phyloP scores from a whole-genome alignment of 228 moss, liverwort and hornwort species.

The Sphagnum fallax region DNA sequence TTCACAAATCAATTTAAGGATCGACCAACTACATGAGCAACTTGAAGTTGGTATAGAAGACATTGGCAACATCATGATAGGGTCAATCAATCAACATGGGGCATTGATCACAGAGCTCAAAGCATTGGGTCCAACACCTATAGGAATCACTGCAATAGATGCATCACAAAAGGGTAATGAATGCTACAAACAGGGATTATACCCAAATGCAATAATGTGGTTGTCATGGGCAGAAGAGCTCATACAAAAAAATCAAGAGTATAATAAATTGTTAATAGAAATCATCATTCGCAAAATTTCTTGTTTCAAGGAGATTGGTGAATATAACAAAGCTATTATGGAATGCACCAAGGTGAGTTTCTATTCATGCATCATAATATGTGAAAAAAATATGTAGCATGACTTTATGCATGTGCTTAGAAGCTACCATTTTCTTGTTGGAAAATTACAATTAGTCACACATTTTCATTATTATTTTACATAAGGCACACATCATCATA shows the following conservation, averaged over 20 bases:
- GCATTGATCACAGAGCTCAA: slow-evolving; percentile 73
- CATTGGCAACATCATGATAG: too few relatives aligned
- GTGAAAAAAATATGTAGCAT: too few relatives aligned
- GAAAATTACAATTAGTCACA: too few relatives aligned
- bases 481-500: too few relatives aligned
- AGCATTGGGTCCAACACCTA: slow-evolving; percentile 76
- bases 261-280: slow-evolving; percentile 46
- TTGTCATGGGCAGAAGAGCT: slow-evolving; percentile 88
- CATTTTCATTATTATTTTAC: too few relatives aligned
- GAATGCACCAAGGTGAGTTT: slow-evolving; percentile 72
- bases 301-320: slow-evolving; percentile 96
- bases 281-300: slow-evolving; percentile 73
- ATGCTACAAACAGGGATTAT: slow-evolving; percentile 87
- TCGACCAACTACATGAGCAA: too few relatives aligned
- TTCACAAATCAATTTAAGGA: slow-evolving; percentile 40
- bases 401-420: too few relatives aligned
- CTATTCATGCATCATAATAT: too few relatives aligned
- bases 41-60: too few relatives aligned
- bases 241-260: slow-evolving; percentile 42
- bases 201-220: slow-evolving; percentile 99
- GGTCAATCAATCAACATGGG: too few relatives aligned
- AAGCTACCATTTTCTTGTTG: too few relatives aligned
- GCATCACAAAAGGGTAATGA: slow-evolving; percentile 65
- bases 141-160: slow-evolving; percentile 55
- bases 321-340: slow-evolving; percentile 91